A percentile compares a stretch with the other conserved stretches of the same genome.
Conservation (phyloP, 192 early-diverging fungal genomes). For the Helicostylum pulchrum region DNA sequence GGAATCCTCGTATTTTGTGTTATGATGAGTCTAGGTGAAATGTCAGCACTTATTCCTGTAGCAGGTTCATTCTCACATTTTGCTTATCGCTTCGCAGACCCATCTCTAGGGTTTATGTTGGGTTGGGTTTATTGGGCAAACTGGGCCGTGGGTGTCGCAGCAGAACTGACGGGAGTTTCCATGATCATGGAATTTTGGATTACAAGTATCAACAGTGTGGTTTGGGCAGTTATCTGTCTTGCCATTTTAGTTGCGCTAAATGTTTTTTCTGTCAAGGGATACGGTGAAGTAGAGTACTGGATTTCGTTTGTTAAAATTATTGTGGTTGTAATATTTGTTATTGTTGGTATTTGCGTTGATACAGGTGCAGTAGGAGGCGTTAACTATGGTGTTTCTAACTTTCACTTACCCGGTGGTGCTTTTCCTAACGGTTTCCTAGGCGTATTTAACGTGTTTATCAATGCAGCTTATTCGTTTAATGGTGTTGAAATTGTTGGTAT, state of each 20-base stretch:
- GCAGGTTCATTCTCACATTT: constrained; percentile 79
- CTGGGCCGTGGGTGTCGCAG: constrained; percentile 69
- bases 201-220: constrained; percentile 27
- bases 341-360: constrained; percentile 74
- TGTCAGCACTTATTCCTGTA: constrained; percentile 74
- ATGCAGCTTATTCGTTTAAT: constrained; percentile 80
- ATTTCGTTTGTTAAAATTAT: constrained; percentile 81
- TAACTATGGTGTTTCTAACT: constrained; percentile 60
- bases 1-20: constrained; percentile 61
- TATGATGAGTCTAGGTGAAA: constrained; percentile 76
- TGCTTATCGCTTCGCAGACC: constrained; percentile 79
- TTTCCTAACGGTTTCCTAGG: constrained; percentile 62
- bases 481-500: constrained; percentile 90
- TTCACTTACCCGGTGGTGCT: constrained; percentile 53
- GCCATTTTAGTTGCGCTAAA: constrained; percentile 63
- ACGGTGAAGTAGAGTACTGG: constrained; percentile 86
- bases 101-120: constrained; percentile 48
- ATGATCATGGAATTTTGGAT: constrained; percentile 67
- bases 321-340: constrained; percentile 79
- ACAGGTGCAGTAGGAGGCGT: constrained; percentile 62
- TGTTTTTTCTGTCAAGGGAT: constrained; percentile 62
- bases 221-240: constrained; percentile 46
- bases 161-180: constrained; percentile 71
- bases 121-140: constrained; percentile 58
- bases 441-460: constrained; percentile 64